phyloP scores from a whole-genome alignment of 2,329 filamentous ascomycete genomes.

The Phyllosticta ampelicida region DNA sequence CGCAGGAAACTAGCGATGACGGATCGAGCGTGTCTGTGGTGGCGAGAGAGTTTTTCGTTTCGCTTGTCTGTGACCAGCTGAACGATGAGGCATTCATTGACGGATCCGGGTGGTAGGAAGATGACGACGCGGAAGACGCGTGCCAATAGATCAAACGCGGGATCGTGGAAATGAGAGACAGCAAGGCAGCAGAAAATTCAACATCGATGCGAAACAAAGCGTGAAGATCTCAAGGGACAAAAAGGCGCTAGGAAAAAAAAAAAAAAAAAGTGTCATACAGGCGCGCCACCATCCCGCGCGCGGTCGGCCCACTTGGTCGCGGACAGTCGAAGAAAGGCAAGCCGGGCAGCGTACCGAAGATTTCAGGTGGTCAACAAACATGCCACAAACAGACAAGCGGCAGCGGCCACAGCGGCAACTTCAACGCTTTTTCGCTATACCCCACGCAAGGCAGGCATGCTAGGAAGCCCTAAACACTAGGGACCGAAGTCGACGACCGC shows the following conservation, averaged over 20 bases:
- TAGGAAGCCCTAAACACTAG: background rate
- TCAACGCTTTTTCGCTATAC: background rate
- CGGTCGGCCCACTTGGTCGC: background rate
- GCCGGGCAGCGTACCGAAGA: background rate
- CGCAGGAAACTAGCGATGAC: too few relatives aligned
- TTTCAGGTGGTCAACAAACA: background rate
- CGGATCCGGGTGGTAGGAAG: background rate
- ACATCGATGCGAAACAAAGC: background rate
- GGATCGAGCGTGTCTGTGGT: background rate
- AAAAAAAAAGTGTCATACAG: background rate
- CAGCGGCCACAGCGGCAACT: background rate
- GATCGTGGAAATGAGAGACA: background rate
- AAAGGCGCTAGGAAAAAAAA: background rate
- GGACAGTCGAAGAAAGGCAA: background rate
- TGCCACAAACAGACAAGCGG: background rate
- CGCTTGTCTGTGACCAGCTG: background rate
- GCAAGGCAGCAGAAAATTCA: background rate
- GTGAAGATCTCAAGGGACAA: background rate
- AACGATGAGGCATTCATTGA: background rate
- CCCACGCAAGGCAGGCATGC: background rate
- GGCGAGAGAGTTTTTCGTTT: background rate
- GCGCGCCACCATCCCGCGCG: background rate
- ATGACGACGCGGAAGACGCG: background rate
- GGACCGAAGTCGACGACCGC: background rate
- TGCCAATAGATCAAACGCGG: background rate